phyloP scores from a whole-genome alignment of 2,329 filamentous ascomycete species.

The Magnaporthiopsis poae region DNA sequence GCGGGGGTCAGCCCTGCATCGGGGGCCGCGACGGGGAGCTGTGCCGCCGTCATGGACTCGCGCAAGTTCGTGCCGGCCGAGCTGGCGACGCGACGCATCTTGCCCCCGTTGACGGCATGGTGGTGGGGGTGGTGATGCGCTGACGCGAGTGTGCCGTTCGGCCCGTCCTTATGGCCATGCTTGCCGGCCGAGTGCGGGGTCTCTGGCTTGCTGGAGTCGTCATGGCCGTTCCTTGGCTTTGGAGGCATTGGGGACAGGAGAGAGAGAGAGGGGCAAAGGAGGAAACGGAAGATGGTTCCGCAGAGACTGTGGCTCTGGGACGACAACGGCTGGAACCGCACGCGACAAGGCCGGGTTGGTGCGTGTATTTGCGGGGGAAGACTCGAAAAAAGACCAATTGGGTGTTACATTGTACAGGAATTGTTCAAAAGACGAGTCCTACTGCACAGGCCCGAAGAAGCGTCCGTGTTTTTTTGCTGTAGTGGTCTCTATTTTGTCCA shows the following conservation, averaged over 20 bases:
- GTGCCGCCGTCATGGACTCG: slow-evolving; percentile 30
- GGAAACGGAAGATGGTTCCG: neutral
- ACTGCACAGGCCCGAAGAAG: neutral
- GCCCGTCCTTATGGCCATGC: slow-evolving; percentile 21
- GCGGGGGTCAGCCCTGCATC: slow-evolving; percentile 1
- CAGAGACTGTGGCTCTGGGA: no score
- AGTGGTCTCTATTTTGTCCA: neutral
- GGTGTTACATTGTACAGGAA: neutral
- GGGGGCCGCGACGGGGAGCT: neutral
- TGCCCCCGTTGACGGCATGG: slow-evolving; percentile 34
- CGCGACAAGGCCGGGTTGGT: neutral
- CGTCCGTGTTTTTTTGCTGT: neutral
- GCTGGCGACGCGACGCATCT: slow-evolving; percentile 46
- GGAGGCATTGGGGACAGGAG: slow-evolving; percentile 21
- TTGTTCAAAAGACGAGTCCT: neutral
- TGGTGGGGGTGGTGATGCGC: slow-evolving; percentile 22
- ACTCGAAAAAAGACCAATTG: neutral
- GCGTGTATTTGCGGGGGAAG: neutral
- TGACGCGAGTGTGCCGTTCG: neutral
- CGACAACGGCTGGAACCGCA: neutral
- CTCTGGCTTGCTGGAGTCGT: slow-evolving; percentile 4
- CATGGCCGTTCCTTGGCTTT: slow-evolving; percentile 30
- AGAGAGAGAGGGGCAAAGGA: neutral
- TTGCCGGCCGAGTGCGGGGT: slow-evolving; percentile 32
- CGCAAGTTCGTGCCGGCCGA: slow-evolving; percentile 38